Conservation (phyloP, 2,329 filamentous ascomycete species). For the Colletotrichum tofieldiae region DNA sequence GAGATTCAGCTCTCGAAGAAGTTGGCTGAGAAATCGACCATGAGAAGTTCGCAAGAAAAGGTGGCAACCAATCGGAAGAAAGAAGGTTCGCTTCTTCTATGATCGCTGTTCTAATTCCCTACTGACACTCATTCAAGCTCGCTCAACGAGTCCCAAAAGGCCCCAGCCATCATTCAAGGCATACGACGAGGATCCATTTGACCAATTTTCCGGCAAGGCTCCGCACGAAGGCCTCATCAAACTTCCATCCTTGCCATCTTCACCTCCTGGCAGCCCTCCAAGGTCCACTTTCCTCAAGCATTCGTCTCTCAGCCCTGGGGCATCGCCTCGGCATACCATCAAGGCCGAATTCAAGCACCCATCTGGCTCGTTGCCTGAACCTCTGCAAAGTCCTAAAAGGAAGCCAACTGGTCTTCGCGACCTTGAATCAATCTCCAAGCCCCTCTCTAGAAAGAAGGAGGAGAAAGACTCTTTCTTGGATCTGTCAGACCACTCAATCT, state of each 20-base stretch:
- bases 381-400: slow-evolving; percentile 18
- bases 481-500: slow-evolving; percentile 33
- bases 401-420: slow-evolving; percentile 3
- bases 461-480: slow-evolving; percentile 21
- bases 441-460: not conserved
- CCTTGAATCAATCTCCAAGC: not conserved
- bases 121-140: slow-evolving; percentile 17
- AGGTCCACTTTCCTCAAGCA: slow-evolving; percentile 8
- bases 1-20: not conserved
- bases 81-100: slow-evolving; percentile 17
- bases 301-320: slow-evolving; percentile 32
- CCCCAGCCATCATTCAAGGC: slow-evolving; percentile 33
- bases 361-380: slow-evolving; percentile 15
- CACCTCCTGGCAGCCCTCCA: slow-evolving; percentile 14
- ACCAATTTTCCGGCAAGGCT: slow-evolving; percentile 17
- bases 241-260: slow-evolving; percentile 13
- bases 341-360: slow-evolving; percentile 21
- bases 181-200: slow-evolving; percentile 39
- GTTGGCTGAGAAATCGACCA: not conserved
- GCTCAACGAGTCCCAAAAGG: slow-evolving; percentile 6
- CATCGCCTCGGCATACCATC: not conserved
- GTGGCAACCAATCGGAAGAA: not conserved
- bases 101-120: not conserved
- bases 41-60: not conserved
- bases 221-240: slow-evolving; percentile 21